A percentile compares a stretch with the other conserved stretches of the same genome.
Evolutionary conservation across 75 land plant genomes (phyloP).

Genomic region (Gnetum montanum): DNA sequence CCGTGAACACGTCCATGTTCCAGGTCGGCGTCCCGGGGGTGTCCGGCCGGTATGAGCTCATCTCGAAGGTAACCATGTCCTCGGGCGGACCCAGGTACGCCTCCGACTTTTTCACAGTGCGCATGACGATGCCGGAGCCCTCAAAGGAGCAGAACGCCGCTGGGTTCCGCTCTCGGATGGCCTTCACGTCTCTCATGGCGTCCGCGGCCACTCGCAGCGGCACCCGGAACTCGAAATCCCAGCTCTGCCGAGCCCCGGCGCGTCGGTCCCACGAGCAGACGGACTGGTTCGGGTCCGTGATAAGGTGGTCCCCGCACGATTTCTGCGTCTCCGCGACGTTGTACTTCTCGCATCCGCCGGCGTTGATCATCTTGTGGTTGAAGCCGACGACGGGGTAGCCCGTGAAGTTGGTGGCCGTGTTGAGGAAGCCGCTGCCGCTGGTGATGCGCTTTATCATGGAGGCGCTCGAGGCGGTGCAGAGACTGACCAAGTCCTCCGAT

Average conservation of each 20-base stretch:
- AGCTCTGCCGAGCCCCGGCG: background rate
- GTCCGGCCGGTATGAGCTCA: constrained; percentile 11
- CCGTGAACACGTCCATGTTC: constrained; percentile 22
- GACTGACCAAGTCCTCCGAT: background rate
- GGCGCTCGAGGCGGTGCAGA: constrained; percentile 2
- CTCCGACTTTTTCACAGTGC: background rate
- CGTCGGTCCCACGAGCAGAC: constrained; percentile 2
- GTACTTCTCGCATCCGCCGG: constrained; percentile 20
- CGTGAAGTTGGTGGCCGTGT: constrained; percentile 6
- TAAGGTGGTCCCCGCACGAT: background rate
- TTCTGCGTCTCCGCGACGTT: background rate
- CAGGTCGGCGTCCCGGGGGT: constrained; percentile 5
- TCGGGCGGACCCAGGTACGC: background rate
- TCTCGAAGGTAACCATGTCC: constrained; percentile 14
- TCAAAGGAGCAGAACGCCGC: background rate
- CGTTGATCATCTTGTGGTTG: constrained; percentile 16
- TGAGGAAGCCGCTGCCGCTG: constrained; percentile 10
- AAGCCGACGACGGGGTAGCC: constrained; percentile 27
- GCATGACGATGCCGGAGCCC: background rate
- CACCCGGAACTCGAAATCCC: constrained; percentile 12
- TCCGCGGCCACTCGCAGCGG: background rate
- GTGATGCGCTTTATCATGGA: background rate
- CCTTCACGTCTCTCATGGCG: constrained; percentile 21
- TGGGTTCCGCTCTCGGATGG: constrained; percentile 6
- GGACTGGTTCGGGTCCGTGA: background rate